These are phyloP conservation scores for Withania somnifera DNA, from an alignment of 305 asterid genomes.

Conservation along the genomic window DNA sequence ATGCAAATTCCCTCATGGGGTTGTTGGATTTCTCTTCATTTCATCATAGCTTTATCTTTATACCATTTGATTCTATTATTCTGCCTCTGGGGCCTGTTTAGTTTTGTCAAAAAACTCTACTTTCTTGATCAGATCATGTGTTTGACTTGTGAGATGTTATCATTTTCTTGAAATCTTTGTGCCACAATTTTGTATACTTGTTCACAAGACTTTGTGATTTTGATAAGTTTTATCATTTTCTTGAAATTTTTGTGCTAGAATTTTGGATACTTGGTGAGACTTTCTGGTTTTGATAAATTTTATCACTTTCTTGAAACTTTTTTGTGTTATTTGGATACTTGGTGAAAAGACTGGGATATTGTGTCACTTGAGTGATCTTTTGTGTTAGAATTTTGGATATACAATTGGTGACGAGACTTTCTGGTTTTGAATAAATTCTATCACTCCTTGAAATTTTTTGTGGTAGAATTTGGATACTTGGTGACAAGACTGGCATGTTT, in stretches of 20 bases:
- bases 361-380: not conserved
- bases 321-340: not conserved
- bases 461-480: not conserved
- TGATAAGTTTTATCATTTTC: not conserved
- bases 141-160: not conserved
- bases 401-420: too few relatives aligned
- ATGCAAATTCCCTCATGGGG: not conserved
- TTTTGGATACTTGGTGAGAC: not conserved
- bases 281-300: too few relatives aligned
- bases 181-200: not conserved
- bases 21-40: not conserved
- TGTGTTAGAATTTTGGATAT: not conserved
- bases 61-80: not conserved
- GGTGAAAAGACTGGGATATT: not conserved
- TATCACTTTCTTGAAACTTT: not conserved
- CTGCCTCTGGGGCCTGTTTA: not conserved
- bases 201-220: not conserved
- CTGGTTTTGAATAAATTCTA: too few relatives aligned
- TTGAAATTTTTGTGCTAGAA: not conserved
- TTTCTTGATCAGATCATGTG: not conserved
- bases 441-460: not conserved
- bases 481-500: not conserved
- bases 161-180: not conserved
- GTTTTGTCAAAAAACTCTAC: not conserved
- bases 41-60: not conserved